Conservation (phyloP, 495 filamentous ascomycete species). For the Daldinia caldariorum region DNA sequence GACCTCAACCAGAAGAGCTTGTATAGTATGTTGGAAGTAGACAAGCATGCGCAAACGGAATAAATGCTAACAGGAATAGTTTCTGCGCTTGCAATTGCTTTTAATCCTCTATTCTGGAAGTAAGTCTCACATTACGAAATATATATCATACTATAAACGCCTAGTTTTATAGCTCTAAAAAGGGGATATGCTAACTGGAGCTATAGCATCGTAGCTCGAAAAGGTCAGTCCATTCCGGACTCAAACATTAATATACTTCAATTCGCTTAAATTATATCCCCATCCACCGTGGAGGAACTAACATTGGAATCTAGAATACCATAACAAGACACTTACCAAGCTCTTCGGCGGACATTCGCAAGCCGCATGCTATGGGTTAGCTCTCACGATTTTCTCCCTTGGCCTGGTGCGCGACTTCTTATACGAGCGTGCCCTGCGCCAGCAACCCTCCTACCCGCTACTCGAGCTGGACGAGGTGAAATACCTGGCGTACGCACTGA, state of each 20-base stretch:
- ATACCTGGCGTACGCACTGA: slow-evolving; percentile 70
- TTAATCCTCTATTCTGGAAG: slow-evolving; percentile 87
- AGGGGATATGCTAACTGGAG: slow-evolving; percentile 23
- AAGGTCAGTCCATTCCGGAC: slow-evolving; percentile 60
- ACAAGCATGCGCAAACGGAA: slow-evolving; percentile 1
- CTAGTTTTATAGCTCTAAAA: slow-evolving; percentile 11
- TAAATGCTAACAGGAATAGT: slow-evolving; percentile 57
- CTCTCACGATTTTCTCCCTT: slow-evolving; percentile 86
- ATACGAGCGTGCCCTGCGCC: slow-evolving; percentile 76
- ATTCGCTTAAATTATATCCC: background rate
- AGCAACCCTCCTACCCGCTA: slow-evolving; percentile 78
- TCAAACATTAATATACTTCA: background rate
- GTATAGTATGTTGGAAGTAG: slow-evolving; percentile 58
- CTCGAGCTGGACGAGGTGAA: slow-evolving; percentile 63
- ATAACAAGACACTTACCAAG: slow-evolving; percentile 85
- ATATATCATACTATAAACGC: background rate
- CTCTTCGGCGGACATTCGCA: slow-evolving; percentile 83
- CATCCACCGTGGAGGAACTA: background rate
- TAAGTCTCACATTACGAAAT: slow-evolving; percentile 52
- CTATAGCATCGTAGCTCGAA: slow-evolving; percentile 69
- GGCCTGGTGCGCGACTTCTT: slow-evolving; percentile 85
- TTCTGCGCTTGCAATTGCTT: slow-evolving; percentile 71
- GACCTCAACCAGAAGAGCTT: slow-evolving; percentile 74
- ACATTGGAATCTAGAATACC: slow-evolving; percentile 76
- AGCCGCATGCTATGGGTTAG: slow-evolving; percentile 89